Percentiles rank a stretch among this genome's conserved stretches.
These are phyloP conservation scores for Globisporangium parvum DNA, from an alignment of 352 stramenopile genomes.

Conservation along the genomic window DNA sequence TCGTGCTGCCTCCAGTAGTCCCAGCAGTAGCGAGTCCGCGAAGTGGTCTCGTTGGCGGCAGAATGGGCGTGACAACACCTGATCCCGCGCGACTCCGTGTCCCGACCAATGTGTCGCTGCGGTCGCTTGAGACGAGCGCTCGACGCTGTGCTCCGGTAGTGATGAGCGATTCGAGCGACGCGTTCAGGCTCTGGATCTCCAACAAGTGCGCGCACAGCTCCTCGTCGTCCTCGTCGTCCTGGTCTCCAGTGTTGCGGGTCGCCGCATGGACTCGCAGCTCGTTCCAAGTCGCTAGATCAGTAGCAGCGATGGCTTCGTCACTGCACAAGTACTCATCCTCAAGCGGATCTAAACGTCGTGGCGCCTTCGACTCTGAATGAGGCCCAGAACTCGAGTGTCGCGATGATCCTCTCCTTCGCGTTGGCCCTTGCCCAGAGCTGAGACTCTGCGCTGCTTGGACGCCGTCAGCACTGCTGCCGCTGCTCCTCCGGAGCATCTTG, in stretches of 20 bases:
- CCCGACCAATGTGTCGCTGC: not conserved
- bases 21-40: constrained; percentile 14
- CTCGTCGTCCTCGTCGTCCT: constrained; percentile 23
- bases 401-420: not conserved
- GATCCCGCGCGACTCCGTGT: not conserved
- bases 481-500: constrained; percentile 25
- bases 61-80: constrained; percentile 16
- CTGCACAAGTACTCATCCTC: no score
- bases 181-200: constrained; percentile 39
- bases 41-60: not conserved
- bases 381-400: no score
- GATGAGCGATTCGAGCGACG: constrained; percentile 7
- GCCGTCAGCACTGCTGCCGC: constrained; percentile 4
- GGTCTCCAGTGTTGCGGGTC: not conserved
- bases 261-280: not conserved
- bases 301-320: not conserved
- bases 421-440: constrained; percentile 1
- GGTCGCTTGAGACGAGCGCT: not conserved
- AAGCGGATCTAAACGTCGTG: not conserved
- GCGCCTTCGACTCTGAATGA: no score
- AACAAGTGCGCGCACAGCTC: constrained; percentile 37
- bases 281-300: not conserved
- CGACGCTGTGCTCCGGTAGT: not conserved
- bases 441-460: not conserved
- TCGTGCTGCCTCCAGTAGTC: not conserved